phyloP scores from a whole-genome alignment of 257 asterid species.

The Lycium ferocissimum region DNA sequence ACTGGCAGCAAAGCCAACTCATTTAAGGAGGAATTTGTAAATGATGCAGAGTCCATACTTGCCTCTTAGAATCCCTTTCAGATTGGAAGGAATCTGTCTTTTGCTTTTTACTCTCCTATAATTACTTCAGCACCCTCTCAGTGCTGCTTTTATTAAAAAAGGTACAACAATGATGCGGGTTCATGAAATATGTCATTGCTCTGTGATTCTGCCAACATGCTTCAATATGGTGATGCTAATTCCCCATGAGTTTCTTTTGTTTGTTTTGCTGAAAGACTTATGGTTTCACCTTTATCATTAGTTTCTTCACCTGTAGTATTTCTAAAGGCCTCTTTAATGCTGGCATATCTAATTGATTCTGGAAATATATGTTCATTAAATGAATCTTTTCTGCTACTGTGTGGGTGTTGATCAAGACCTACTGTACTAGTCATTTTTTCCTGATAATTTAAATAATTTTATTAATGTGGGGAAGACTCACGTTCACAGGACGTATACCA shows the following conservation, averaged over 20 bases:
- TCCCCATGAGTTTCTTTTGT: background rate
- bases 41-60: background rate
- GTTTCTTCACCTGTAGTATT: background rate
- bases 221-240: slow-evolving; percentile 16
- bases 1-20: too few species aligned
- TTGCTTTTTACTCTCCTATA: background rate
- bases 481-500: too few species aligned
- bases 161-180: background rate
- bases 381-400: too few species aligned
- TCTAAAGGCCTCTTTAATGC: background rate
- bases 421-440: too few species aligned
- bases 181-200: background rate
- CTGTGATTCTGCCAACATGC: background rate
- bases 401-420: too few species aligned
- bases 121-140: background rate
- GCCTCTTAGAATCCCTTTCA: background rate
- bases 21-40: background rate
- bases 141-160: too few species aligned
- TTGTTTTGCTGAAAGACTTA: slow-evolving; percentile 12
- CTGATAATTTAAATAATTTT: too few species aligned
- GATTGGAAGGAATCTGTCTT: background rate
- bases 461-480: too few species aligned
- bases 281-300: background rate
- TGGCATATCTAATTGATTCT: background rate
- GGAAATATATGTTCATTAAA: background rate